Evolutionary conservation across 164 flowering plant genomes (phyloP), one percentile per base, ranked within the genome.

Genomic region (Sextonia rubra): DNA sequence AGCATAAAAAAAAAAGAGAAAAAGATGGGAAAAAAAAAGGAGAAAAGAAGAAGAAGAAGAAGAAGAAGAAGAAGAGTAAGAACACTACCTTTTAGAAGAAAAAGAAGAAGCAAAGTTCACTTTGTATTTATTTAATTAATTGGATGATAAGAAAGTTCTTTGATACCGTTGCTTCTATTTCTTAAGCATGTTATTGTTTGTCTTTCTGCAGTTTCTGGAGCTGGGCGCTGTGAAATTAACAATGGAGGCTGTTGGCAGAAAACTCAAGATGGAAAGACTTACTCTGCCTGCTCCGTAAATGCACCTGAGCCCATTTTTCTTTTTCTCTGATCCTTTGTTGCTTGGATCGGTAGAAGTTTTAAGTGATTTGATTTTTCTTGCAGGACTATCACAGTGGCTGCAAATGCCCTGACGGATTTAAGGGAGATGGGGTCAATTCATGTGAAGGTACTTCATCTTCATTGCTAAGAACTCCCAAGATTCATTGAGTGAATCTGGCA

Each of bases 241-340:
- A 93, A 95, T 77, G 99, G 99, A 52, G 99, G 99, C n/a, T 95
- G 99, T 78, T 95, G 99, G 99, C 87, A 80, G 83, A 76, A 80
- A 73, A 87, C 88, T 52, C 86, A 75, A 77, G 80, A 81, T 63
- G 90, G 93, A 71, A 79, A 61, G 76, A 86, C 92, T 27, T 89
- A 75, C 77, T 91, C 99, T 81, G 98, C 99, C 73, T 95, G 99
- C 70, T 18, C 76, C 29, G 99, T 95, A 77, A 85, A 96, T 82
- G 56, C 61, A 49, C 25, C 62, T 11, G 27, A 17, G 60, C 30
- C 15, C 1, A 24, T 47, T n/a, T 22, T 52, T 37, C 17, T 29
- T 15, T 15, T 2, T 18, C 8, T 49, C 64, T 61, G 52, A 4
- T 65, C 47, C 25, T 44, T 52, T 52, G 58, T 52, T 15, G 14